Evolutionary conservation across 2,329 filamentous ascomycete genomes (phyloP).

Genomic region (Penicillium sp.): DNA sequence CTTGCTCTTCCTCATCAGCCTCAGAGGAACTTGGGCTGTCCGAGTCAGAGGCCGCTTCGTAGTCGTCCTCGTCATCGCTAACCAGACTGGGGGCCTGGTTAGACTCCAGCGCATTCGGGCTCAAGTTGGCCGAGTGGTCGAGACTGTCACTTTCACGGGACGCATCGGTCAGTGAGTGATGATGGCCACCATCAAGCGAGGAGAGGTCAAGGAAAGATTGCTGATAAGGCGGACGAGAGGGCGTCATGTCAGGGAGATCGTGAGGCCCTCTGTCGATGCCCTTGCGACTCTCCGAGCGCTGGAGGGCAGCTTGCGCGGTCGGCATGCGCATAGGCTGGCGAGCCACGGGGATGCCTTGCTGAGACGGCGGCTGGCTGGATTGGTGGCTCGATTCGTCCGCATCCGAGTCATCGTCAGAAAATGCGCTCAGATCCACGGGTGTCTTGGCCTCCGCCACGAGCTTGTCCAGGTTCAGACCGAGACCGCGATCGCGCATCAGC

Average conservation of each 20-base stretch:
- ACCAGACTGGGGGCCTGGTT: constrained; percentile 79
- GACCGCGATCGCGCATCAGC: constrained; percentile 64
- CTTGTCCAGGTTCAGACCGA: constrained; percentile 62
- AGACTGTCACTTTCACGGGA: constrained; percentile 54
- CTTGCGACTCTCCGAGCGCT: constrained; percentile 63
- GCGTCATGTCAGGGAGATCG: constrained; percentile 45
- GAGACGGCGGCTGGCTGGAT: constrained; percentile 23
- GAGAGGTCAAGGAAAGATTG: constrained; percentile 30
- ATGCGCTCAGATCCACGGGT: constrained; percentile 44
- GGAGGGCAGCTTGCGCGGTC: constrained; percentile 55
- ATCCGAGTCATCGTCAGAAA: constrained; percentile 46
- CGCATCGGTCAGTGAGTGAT: constrained; percentile 17
- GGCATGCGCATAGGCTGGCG: constrained; percentile 61
- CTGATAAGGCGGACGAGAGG: constrained; percentile 39
- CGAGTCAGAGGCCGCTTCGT: constrained; percentile 69
- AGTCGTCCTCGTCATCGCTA: constrained; percentile 74
- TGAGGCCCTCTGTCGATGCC: constrained; percentile 49
- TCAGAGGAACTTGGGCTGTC: constrained; percentile 56
- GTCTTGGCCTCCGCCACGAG: constrained; percentile 60
- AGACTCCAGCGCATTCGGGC: constrained; percentile 69
- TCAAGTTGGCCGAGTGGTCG: constrained; percentile 58
- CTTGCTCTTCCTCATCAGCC: constrained; percentile 58
- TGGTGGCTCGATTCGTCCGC: constrained; percentile 38
- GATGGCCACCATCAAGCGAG: constrained; percentile 50
- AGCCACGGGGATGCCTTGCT: constrained; percentile 33